Base-by-base conservation (phyloP, 1,284 basidiomycete genomes). In the Fomes fomentarius region DNA sequence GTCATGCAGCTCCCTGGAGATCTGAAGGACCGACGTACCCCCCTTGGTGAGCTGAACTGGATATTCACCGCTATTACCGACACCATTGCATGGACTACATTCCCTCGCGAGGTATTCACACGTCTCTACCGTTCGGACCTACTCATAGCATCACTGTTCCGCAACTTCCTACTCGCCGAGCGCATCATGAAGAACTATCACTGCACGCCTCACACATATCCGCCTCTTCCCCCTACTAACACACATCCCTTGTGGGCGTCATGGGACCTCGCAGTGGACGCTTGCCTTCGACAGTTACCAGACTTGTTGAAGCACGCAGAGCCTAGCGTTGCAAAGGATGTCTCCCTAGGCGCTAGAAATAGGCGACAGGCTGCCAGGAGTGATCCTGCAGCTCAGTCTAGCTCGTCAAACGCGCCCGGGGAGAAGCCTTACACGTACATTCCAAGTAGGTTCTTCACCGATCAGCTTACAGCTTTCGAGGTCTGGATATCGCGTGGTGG, bases 41-140 rank as follows among this genome's bases (percentile, higher is more conserved):
- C 96, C 0, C 80, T 99, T 1, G 96, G 96, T 48, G 96, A 99
- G 73, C 84, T 99, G 25, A 98, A 98, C 72, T 99, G 97, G 96
- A 98, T 99, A 64, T 98, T 99, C 74, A 98, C 94, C 2, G 94
- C 96, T 37, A 94, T 99, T 60, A 99, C 96, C 15, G 96, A 99
- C 73, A 98, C 96, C 8, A 98, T 99, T 60, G 97, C 97, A 12
- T 99, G 97, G 96, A 95, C 96, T 11, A 94, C 94, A 0, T 95
- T 99, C 67, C 92, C 95, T 19, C 84, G 91, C 47, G 93, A 96
- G 47, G 85, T 95, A 11, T 99, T 99, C 74, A 95, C 94, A 39
- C 85, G 94, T 34, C 77, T 99, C 28, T 99, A 98, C 73, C 84
- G 97, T 43, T 97, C 96, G 56, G 96, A 99, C 69, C 83, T 99